Evolutionary conservation across 371 early-diverging fungal genomes (phyloP).

Genomic region (Blakeslea trispora): DNA sequence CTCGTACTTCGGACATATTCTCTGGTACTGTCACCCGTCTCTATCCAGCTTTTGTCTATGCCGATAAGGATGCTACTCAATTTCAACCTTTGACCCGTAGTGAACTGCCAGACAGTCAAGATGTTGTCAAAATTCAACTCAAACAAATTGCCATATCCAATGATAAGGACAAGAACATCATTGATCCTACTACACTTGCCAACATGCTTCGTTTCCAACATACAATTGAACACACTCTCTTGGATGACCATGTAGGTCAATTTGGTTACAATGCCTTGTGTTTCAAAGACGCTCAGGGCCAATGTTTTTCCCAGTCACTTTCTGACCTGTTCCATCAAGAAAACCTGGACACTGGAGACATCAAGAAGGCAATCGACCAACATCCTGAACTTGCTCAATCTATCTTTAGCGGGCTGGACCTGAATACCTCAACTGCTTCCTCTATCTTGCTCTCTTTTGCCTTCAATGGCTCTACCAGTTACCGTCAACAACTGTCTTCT

Average conservation of each 20-base stretch:
- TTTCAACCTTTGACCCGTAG: constrained; percentile 39
- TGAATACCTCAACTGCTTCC: constrained; percentile 29
- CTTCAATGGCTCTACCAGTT: constrained; percentile 57
- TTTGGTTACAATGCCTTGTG: constrained; percentile 28
- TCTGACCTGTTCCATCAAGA: constrained; percentile 43
- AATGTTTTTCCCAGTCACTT: constrained; percentile 44
- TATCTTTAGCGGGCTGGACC: constrained; percentile 23
- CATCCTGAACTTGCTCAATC: constrained; percentile 31
- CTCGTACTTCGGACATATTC: constrained; percentile 72
- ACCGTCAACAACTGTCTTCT: constrained; percentile 44
- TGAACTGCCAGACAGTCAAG: constrained; percentile 21
- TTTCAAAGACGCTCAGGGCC: constrained; percentile 32
- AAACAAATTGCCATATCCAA: constrained; percentile 54
- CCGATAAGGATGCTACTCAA: constrained; percentile 32
- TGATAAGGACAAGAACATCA: constrained; percentile 35
- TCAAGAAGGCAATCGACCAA: constrained; percentile 37
- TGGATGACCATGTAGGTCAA: constrained; percentile 38
- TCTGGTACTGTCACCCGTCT: constrained; percentile 53
- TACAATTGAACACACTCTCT: constrained; percentile 53
- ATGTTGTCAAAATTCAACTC: constrained; percentile 54
- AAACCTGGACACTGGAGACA: constrained; percentile 27
- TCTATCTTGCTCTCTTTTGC: constrained; percentile 55
- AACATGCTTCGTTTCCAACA: constrained; percentile 55
- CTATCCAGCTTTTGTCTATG: constrained; percentile 56
- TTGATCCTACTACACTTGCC: constrained; percentile 44